These are phyloP conservation scores for Biscogniauxia sp. DNA, from an alignment of 2,329 filamentous ascomycete genomes.

Conservation along the genomic window DNA sequence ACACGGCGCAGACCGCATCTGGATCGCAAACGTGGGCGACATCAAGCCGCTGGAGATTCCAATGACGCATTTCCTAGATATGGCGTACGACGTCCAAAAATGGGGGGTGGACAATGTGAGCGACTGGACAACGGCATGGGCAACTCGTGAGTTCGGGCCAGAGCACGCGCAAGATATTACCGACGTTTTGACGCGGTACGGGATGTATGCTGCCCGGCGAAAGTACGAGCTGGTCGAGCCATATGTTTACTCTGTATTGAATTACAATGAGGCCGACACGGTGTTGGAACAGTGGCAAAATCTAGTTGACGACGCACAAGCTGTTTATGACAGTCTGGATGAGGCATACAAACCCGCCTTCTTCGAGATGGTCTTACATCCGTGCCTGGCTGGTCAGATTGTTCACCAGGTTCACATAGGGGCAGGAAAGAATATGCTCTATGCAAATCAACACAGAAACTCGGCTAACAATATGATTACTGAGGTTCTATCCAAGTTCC, in stretches of 20 bases:
- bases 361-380: slow-evolving; percentile 60
- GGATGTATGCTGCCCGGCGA: slow-evolving; percentile 52
- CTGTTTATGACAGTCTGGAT: slow-evolving; percentile 53
- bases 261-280: slow-evolving; percentile 60
- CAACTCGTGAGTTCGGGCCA: slow-evolving; percentile 54
- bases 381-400: slow-evolving; percentile 54
- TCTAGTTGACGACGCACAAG: slow-evolving; percentile 52
- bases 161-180: slow-evolving; percentile 47
- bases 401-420: slow-evolving; percentile 52
- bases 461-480: slow-evolving; percentile 51
- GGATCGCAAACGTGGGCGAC: slow-evolving; percentile 65
- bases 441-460: slow-evolving; percentile 49
- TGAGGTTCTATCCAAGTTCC: slow-evolving; percentile 51
- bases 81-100: slow-evolving; percentile 61
- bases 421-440: slow-evolving; percentile 48
- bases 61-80: slow-evolving; percentile 65
- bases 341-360: slow-evolving; percentile 53
- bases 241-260: slow-evolving; percentile 54
- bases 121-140: slow-evolving; percentile 57
- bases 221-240: slow-evolving; percentile 61
- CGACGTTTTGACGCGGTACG: slow-evolving; percentile 53
- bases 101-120: slow-evolving; percentile 56
- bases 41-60: slow-evolving; percentile 63
- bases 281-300: slow-evolving; percentile 53
- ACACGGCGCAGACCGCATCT: slow-evolving; percentile 56